phyloP scores from a whole-genome alignment of 2,329 filamentous ascomycete genomes.

The Anthostomella pinea region DNA sequence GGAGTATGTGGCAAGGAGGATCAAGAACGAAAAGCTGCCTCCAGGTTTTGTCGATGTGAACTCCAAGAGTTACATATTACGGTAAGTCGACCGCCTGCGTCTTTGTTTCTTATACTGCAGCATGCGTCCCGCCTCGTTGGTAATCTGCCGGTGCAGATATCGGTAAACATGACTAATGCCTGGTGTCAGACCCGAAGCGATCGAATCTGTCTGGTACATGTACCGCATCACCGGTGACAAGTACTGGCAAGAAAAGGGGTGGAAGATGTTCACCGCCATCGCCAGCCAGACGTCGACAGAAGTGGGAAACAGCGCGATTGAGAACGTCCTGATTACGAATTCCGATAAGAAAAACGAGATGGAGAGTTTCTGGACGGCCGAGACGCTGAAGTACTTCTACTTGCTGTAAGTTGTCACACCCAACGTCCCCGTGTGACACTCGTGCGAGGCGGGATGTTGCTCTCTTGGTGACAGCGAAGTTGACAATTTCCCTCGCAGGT shows the following conservation, averaged over 20 bases:
- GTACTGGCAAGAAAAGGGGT: slow-evolving; percentile 75
- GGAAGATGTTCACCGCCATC: slow-evolving; percentile 79
- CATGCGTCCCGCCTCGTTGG: too few relatives aligned
- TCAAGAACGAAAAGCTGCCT: slow-evolving; percentile 45
- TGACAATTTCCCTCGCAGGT: too few relatives aligned
- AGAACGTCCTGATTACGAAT: slow-evolving; percentile 52
- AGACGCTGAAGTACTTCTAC: slow-evolving; percentile 93
- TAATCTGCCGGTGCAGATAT: too few relatives aligned
- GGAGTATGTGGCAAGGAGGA: slow-evolving; percentile 48
- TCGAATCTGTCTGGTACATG: slow-evolving; percentile 86
- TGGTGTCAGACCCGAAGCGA: slow-evolving; percentile 74
- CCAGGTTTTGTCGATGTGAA: slow-evolving; percentile 49
- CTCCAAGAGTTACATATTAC: slow-evolving; percentile 55
- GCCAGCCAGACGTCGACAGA: slow-evolving; percentile 63
- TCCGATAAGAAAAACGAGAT: slow-evolving; percentile 57
- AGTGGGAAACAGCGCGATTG: slow-evolving; percentile 67
- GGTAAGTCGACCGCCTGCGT: slow-evolving; percentile 41
- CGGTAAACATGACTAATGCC: slow-evolving; percentile 25
- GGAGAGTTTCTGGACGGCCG: slow-evolving; percentile 89
- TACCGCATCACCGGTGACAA: slow-evolving; percentile 83
- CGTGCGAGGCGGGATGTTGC: too few relatives aligned
- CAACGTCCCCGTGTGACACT: background rate
- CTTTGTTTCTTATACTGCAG: background rate
- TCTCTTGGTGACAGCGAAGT: too few relatives aligned
- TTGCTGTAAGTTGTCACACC: slow-evolving; percentile 60